Percentiles rank a stretch among this genome's conserved stretches.
Evolutionary conservation across 352 stramenopile genomes (phyloP).

Genomic region (Phytophthora sp.): DNA sequence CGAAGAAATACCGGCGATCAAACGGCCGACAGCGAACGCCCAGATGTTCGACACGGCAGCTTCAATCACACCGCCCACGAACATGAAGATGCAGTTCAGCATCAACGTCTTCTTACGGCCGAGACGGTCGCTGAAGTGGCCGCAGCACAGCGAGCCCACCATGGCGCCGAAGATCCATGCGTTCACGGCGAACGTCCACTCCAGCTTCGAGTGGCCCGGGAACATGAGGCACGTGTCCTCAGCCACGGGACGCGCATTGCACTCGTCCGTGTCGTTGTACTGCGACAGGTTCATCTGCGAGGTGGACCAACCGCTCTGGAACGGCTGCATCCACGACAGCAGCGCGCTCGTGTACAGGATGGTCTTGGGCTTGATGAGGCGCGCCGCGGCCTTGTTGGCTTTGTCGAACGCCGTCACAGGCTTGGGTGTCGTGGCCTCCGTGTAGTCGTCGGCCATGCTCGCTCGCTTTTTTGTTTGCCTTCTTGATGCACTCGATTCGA

Average conservation of each 20-base stretch:
- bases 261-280: constrained; percentile 3
- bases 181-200: constrained; percentile 22
- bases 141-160: constrained; percentile 37
- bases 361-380: constrained; percentile 7
- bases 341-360: constrained; percentile 25
- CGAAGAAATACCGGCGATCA: constrained; percentile 36
- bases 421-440: constrained; percentile 10
- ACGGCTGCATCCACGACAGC: constrained; percentile 40
- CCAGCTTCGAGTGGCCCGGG: too few relatives aligned
- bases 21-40: constrained; percentile 11
- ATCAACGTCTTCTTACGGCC: constrained; percentile 28
- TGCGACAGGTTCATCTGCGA: constrained; percentile 10
- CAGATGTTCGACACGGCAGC: constrained; percentile 13
- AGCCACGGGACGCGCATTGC: constrained; percentile 16
- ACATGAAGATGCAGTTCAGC: constrained; percentile 38
- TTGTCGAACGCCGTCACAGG: constrained; percentile 7
- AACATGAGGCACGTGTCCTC: constrained; percentile 14
- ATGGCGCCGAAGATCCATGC: constrained; percentile 21
- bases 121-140: constrained; percentile 32
- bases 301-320: constrained; percentile 55
- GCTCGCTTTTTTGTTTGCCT: background rate
- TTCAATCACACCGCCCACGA: constrained; percentile 39
- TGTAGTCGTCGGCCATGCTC: constrained; percentile 16
- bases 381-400: constrained; percentile 17
- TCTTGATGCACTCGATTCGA: constrained; percentile 12